These are phyloP conservation scores for Curvularia sp. DNA, from an alignment of 2,329 filamentous ascomycete species.

Conservation along the genomic window DNA sequence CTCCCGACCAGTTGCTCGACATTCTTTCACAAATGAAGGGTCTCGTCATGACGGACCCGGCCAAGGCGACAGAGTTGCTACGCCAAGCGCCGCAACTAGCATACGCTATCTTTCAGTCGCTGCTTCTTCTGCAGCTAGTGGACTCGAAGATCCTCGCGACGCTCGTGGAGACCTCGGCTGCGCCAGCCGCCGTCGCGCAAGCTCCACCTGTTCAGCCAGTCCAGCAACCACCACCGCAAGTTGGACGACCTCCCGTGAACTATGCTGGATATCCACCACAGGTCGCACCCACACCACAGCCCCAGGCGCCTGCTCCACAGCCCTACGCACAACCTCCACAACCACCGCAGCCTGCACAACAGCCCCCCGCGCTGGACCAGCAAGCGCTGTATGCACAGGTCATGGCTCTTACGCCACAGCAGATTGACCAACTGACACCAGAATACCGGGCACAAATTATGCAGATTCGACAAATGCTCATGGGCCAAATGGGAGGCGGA, in stretches of 20 bases:
- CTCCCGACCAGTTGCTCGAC: constrained; percentile 87
- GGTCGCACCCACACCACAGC: constrained; percentile 60
- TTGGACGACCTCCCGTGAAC: constrained; percentile 40
- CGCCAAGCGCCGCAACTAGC: constrained; percentile 89
- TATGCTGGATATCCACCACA: constrained; percentile 54
- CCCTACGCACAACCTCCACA: constrained; percentile 57
- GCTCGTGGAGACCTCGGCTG: constrained; percentile 69
- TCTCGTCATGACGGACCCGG: constrained; percentile 80
- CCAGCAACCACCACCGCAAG: constrained; percentile 46
- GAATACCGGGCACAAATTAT: constrained; percentile 80
- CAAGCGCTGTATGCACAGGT: constrained; percentile 82
- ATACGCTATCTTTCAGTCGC: constrained; percentile 93
- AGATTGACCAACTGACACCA: constrained; percentile 80
- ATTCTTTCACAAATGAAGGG: constrained; percentile 95
- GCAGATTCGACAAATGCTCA: constrained; percentile 71
- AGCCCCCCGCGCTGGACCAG: constrained; percentile 53
- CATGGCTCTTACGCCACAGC: constrained; percentile 77
- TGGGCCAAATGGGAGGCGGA: constrained; percentile 27
- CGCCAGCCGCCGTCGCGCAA: constrained; percentile 42
- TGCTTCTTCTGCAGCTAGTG: constrained; percentile 91
- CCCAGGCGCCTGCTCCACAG: constrained; percentile 36
- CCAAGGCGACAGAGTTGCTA: constrained; percentile 83
- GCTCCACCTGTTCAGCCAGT: constrained; percentile 50
- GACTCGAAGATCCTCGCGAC: constrained; percentile 82
- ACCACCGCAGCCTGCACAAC: constrained; percentile 23